Base-by-base conservation (phyloP, 129 eudicot species). In the Lonicera japonica region DNA sequence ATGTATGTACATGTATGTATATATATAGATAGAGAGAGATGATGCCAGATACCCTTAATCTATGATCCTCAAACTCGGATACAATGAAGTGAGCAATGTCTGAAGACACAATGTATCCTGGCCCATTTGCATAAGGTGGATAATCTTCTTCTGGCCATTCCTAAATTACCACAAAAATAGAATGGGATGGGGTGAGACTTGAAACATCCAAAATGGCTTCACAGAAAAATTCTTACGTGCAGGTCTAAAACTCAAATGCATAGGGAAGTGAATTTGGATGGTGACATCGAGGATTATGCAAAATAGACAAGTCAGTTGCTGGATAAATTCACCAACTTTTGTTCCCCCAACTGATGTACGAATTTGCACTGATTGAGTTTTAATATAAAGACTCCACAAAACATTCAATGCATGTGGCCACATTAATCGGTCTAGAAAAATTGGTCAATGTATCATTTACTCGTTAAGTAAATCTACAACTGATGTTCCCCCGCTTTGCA, bases 141-240 rank as follows among this genome's bases (percentile, higher is more conserved):
- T 88, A 94, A 25, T 59, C 82, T 69, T 88, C 99, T 59, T 86
- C 95, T 1, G 95, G 95, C 96, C 96, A 94, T 80, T 94, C 99
- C 99, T 94, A 76, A 65, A 75, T n/a, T 43, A 58, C 34, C 73
- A 51, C 18, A 70, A n/a, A 25, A 56, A 19, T 16, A 64, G 16
- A 56, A 47, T 18, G n/a, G 29, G 41, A 67, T n/a, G 0, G 18
- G 43, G 16, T n/a, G 47, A 24, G 67, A 15, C 56, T 41, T 19
- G 14, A 20, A 24, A 16, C 16, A 9, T 62, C 15, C 36, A 46
- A n/a, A 25, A 62, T 20, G 43, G 67, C 15, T 62, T 61, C 54
- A 18, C 38, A 61, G 15, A 3, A 4, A 8, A 61, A 19, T 41
- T 18, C 20, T 11, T 21, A 13, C 17, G 1, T 8, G 25, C 21